phyloP scores from a whole-genome alignment of 202 grass and related monocot species.

The Carex sylvatica region DNA sequence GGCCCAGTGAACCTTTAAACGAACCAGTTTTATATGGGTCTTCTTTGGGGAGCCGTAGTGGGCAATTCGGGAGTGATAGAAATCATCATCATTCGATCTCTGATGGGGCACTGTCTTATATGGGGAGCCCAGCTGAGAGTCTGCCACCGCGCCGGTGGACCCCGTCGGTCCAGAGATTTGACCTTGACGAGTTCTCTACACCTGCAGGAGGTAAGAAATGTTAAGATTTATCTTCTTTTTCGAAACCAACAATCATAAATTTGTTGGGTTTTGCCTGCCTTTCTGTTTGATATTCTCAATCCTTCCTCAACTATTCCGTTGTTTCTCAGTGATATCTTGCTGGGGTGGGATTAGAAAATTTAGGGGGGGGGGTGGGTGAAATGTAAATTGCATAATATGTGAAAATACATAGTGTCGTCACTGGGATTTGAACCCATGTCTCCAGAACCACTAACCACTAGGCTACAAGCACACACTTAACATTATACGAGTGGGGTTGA shows the following conservation, averaged over 20 bases:
- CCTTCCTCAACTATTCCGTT: background rate
- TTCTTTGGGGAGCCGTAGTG: constrained; percentile 68
- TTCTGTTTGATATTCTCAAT: background rate
- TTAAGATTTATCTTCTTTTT: constrained; percentile 1
- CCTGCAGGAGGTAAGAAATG: constrained; percentile 68
- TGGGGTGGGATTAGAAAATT: no score
- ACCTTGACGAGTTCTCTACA: constrained; percentile 91
- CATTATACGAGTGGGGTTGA: no score
- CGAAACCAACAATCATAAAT: background rate
- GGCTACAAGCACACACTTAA: no score
- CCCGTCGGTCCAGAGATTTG: constrained; percentile 76
- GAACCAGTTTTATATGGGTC: constrained; percentile 57
- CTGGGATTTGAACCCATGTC: no score
- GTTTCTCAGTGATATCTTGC: background rate
- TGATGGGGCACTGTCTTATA: constrained; percentile 91
- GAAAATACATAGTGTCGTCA: no score
- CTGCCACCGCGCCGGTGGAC: constrained; percentile 75
- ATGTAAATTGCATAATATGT: no score
- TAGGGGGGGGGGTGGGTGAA: no score
- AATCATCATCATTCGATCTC: constrained; percentile 91
- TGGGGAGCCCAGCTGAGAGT: constrained; percentile 81
- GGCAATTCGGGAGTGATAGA: constrained; percentile 62
- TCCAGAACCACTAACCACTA: no score
- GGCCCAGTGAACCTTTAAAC: constrained; percentile 48
- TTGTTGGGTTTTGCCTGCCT: background rate